A percentile compares a stretch with the other conserved stretches of the same genome.
phyloP scores from a whole-genome alignment of 179 eudicot genomes.

The Drosera spatulata region DNA sequence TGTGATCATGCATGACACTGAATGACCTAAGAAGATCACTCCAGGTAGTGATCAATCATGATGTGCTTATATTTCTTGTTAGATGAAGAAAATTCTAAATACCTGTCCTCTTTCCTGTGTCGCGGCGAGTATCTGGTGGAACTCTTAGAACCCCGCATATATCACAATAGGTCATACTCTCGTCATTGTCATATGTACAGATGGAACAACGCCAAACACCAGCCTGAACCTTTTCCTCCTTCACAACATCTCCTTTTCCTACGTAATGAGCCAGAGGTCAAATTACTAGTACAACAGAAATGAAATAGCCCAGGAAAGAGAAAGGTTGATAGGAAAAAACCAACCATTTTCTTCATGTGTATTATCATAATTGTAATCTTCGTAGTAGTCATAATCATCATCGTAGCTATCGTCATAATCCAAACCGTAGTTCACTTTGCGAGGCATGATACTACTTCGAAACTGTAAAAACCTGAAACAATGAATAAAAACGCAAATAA shows the following conservation, averaged over 20 bases:
- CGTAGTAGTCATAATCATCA: constrained; percentile 42
- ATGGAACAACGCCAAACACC: constrained; percentile 80
- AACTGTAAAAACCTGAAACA: not conserved
- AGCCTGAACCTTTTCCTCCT: constrained; percentile 21
- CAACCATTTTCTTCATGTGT: constrained; percentile 31
- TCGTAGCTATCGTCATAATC: constrained; percentile 53
- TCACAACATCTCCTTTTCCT: constrained; percentile 29
- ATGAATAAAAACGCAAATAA: not conserved
- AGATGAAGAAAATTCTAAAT: constrained; percentile 4
- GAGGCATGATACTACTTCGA: constrained; percentile 43
- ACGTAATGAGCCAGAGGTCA: constrained; percentile 9
- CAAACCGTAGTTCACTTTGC: constrained; percentile 43
- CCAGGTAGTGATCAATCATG: not conserved
- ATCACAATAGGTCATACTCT: constrained; percentile 67
- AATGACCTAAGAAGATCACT: not conserved
- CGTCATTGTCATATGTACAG: constrained; percentile 90
- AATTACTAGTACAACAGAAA: not conserved
- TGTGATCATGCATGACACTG: no score
- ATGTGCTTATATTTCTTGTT: not conserved
- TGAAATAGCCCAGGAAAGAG: no score
- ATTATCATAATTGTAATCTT: constrained; percentile 39
- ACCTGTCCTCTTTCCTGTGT: constrained; percentile 39
- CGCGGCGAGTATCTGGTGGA: constrained; percentile 39
- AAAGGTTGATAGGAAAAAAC: not conserved
- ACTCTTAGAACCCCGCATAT: constrained; percentile 83